These are phyloP conservation scores for Paecilomyces fulvus DNA, from an alignment of 2,329 filamentous ascomycete species.

Conservation along the genomic window DNA sequence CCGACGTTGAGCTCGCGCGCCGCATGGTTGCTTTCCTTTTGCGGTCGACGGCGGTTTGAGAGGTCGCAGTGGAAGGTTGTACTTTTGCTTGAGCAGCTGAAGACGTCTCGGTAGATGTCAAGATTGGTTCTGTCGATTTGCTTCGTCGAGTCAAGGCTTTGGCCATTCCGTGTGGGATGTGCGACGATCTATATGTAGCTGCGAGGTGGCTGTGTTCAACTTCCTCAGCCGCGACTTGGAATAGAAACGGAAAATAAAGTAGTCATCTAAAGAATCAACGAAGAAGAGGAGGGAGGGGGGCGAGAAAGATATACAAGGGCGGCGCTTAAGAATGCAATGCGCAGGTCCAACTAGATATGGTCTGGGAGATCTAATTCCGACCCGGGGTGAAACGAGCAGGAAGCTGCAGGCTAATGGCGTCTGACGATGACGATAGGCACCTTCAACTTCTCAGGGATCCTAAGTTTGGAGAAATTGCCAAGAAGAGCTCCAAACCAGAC, in stretches of 20 bases:
- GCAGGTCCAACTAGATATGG: background rate
- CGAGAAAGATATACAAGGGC: background rate
- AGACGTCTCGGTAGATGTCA: background rate
- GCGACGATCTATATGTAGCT: background rate
- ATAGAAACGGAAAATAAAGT: background rate
- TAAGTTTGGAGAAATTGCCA: background rate
- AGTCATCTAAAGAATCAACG: background rate
- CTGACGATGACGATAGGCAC: background rate
- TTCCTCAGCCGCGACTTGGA: background rate
- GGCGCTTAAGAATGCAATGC: background rate
- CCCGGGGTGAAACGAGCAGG: background rate
- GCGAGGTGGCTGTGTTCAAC: background rate
- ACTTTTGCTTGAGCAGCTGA: background rate
- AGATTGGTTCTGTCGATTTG: background rate
- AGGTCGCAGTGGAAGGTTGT: background rate
- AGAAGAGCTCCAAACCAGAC: background rate
- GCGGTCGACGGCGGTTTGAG: constrained; percentile 8
- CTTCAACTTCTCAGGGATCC: background rate
- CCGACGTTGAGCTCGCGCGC: constrained; percentile 18
- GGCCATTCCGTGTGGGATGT: background rate
- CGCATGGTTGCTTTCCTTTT: constrained; percentile 19
- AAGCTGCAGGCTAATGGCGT: background rate
- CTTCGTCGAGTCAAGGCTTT: background rate
- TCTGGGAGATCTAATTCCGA: background rate
- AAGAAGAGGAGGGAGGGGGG: background rate